Conservation (phyloP, 805 yeast genomes). For the Starmerella floris region DNA sequence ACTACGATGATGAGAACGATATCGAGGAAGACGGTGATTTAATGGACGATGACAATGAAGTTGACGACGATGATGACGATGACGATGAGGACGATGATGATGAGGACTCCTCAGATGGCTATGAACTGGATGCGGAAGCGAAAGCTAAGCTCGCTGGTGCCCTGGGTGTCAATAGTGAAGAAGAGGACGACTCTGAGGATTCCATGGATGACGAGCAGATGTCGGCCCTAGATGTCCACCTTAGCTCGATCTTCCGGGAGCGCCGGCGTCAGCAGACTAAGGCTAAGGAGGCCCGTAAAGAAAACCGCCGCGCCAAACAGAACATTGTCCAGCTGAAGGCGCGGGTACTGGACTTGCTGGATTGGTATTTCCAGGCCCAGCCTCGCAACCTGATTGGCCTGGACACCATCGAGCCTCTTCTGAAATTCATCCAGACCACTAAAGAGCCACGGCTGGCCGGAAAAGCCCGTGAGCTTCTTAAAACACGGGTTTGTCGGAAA, state of each 20-base stretch:
- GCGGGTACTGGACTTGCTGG: slow-evolving; percentile 65
- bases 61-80: slow-evolving; percentile 17
- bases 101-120: slow-evolving; percentile 2
- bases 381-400: slow-evolving; percentile 27
- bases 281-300: slow-evolving; percentile 44
- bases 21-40: slow-evolving; percentile 29
- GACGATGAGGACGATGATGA: slow-evolving; percentile 11
- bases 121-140: slow-evolving; percentile 16
- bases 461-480: slow-evolving; percentile 61
- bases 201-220: slow-evolving; percentile 93
- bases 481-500: slow-evolving; percentile 24
- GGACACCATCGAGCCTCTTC: slow-evolving; percentile 41
- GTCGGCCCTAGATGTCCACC: slow-evolving; percentile 82
- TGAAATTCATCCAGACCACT: slow-evolving; percentile 51
- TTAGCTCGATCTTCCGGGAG: slow-evolving; percentile 72
- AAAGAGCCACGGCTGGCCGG: slow-evolving; percentile 56
- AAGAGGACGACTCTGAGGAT: slow-evolving; percentile 43
- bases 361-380: slow-evolving; percentile 40
- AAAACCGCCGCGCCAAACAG: slow-evolving; percentile 65
- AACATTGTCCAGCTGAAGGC: slow-evolving; percentile 67
- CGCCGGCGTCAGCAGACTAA: slow-evolving; percentile 53
- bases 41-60: slow-evolving; percentile 19
- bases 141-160: slow-evolving; percentile 19
- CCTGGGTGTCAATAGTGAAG: slow-evolving; percentile 12
- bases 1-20: slow-evolving; percentile 31